Conservation (phyloP, 345 rosid genomes). For the Aquilaria malaccensis region DNA sequence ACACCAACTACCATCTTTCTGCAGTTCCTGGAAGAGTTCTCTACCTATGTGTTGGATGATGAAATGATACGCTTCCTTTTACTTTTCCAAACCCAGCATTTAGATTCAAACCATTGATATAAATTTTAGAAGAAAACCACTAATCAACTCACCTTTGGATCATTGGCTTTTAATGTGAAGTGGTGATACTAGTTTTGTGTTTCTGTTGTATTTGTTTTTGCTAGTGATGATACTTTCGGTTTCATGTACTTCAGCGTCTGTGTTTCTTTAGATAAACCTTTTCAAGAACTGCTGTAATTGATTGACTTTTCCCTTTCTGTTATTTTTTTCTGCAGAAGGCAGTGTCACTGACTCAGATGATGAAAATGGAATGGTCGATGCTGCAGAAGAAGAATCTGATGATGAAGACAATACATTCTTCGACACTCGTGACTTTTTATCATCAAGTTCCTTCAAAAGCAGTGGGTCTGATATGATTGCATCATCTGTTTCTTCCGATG, state of each 20-base stretch:
- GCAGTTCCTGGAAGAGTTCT: no score
- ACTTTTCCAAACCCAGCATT: no score
- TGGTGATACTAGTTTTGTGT: background rate
- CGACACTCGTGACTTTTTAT: slow-evolving; percentile 26
- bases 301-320: background rate
- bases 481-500: slow-evolving; percentile 17
- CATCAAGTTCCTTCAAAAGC: slow-evolving; percentile 23
- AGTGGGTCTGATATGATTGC: slow-evolving; percentile 11
- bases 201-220: background rate
- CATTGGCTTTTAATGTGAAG: no score
- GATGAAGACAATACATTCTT: slow-evolving; percentile 20
- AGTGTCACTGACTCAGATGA: slow-evolving; percentile 24
- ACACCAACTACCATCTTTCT: no score
- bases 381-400: slow-evolving; percentile 21
- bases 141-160: no score
- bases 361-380: slow-evolving; percentile 17
- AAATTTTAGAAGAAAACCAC: no score
- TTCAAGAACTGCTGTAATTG: background rate
- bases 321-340: slow-evolving; percentile 15
- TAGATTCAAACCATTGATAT: no score
- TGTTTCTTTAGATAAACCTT: no score
- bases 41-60: no score
- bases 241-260: no score
- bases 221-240: background rate
- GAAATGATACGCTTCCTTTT: no score